Percentiles rank a stretch among this genome's conserved stretches.
Evolutionary conservation across 148 eudicot genomes (phyloP).

Genomic region (Fagopyrum homotropicum): DNA sequence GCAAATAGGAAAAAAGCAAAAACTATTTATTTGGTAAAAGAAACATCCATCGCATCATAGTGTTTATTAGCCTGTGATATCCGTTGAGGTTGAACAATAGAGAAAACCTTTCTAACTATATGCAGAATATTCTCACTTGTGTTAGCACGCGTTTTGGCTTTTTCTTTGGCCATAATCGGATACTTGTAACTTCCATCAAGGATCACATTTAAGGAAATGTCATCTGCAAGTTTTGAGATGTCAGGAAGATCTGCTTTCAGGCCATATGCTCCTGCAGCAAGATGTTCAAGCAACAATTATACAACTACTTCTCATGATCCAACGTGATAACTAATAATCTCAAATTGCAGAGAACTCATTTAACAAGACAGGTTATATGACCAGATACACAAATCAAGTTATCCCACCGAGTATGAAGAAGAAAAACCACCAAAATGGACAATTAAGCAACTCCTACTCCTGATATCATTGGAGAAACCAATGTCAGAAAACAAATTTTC

Average conservation of each 20-base stretch:
- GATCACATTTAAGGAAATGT: slow-evolving; percentile 65
- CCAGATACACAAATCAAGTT: background rate
- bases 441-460: background rate
- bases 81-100: slow-evolving; percentile 47
- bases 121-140: slow-evolving; percentile 39
- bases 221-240: slow-evolving; percentile 53
- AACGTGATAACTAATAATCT: background rate
- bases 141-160: slow-evolving; percentile 45
- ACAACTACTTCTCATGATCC: background rate
- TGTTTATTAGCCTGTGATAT: slow-evolving; percentile 30
- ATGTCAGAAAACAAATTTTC: background rate
- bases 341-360: background rate
- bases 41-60: slow-evolving; percentile 34
- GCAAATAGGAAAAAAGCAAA: background rate
- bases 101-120: slow-evolving; percentile 58
- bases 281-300: background rate
- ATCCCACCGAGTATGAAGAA: background rate
- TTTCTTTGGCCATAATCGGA: slow-evolving; percentile 49
- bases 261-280: slow-evolving; percentile 53
- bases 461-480: background rate
- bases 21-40: slow-evolving; percentile 16
- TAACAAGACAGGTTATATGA: background rate
- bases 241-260: slow-evolving; percentile 62
- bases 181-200: slow-evolving; percentile 58
- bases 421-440: background rate